phyloP scores from a whole-genome alignment of 805 yeast genomes.

The Yarrowia phangngaensis region DNA sequence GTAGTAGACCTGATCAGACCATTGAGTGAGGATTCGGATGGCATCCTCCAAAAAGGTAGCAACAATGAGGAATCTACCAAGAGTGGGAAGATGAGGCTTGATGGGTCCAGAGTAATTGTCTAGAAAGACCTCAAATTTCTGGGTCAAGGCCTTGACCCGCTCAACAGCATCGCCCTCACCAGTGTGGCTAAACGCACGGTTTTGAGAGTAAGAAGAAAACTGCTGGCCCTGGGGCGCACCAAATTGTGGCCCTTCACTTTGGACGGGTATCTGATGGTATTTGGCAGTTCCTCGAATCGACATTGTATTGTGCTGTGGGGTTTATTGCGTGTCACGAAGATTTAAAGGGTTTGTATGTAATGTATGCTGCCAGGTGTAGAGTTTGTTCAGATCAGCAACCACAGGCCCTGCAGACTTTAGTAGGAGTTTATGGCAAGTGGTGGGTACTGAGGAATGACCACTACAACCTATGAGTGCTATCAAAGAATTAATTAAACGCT shows the following conservation, averaged over 20 bases:
- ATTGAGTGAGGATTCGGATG: slow-evolving; percentile 74
- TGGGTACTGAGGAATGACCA: too few species aligned
- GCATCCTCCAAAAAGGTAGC: slow-evolving; percentile 93
- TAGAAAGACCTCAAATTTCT: slow-evolving; percentile 36
- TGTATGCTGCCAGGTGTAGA: slow-evolving; percentile 26
- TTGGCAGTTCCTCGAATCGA: slow-evolving; percentile 27
- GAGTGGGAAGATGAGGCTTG: slow-evolving; percentile 61
- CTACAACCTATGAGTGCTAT: too few species aligned
- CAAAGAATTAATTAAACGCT: too few species aligned
- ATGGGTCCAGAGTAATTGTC: slow-evolving; percentile 39
- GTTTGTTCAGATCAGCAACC: slow-evolving; percentile 27
- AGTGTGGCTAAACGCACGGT: slow-evolving; percentile 20
- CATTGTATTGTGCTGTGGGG: slow-evolving; percentile 8
- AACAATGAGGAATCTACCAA: slow-evolving; percentile 86
- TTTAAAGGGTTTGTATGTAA: slow-evolving; percentile 10
- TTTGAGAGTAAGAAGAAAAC: slow-evolving; percentile 22
- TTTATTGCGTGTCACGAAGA: not conserved
- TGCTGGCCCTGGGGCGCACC: slow-evolving; percentile 35
- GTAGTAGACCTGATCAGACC: slow-evolving; percentile 87
- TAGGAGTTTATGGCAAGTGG: too few species aligned
- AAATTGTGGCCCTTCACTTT: slow-evolving; percentile 25
- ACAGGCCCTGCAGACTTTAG: too few species aligned
- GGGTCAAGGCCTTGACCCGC: slow-evolving; percentile 32
- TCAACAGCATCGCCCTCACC: slow-evolving; percentile 22
- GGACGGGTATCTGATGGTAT: slow-evolving; percentile 26